Conservation (phyloP, 1,139 yeast genomes). For the Taiozyma sp. region DNA sequence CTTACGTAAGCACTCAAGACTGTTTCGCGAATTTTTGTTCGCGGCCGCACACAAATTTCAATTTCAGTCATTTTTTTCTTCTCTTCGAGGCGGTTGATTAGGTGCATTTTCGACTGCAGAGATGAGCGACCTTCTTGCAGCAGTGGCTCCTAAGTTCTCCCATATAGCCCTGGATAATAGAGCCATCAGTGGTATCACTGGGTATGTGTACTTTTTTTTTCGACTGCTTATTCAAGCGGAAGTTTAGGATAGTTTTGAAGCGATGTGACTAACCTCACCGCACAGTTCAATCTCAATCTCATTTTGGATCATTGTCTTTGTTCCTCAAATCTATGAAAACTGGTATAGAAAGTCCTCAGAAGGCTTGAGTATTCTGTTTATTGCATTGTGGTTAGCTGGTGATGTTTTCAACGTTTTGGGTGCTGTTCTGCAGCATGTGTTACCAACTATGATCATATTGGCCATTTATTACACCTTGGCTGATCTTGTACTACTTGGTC, state of each 20-base stretch:
- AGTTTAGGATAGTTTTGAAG: not conserved
- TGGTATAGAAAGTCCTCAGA: constrained; percentile 80
- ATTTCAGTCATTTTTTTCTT: not conserved
- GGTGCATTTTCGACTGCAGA: not conserved
- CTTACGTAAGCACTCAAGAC: not conserved
- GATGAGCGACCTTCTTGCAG: not conserved
- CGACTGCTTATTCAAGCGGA: not conserved
- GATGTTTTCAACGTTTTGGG: constrained; percentile 91
- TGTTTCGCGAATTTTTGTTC: not conserved
- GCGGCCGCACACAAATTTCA: not conserved
- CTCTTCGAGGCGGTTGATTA: not conserved
- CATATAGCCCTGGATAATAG: constrained; percentile 20
- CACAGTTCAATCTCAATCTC: constrained; percentile 70
- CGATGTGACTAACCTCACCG: not conserved
- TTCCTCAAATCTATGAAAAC: constrained; percentile 94
- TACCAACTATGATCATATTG: constrained; percentile 88
- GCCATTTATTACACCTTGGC: constrained; percentile 92
- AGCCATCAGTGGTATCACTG: constrained; percentile 75
- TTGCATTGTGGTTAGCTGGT: constrained; percentile 83
- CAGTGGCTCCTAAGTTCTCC: not conserved
- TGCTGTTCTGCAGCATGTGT: constrained; percentile 78
- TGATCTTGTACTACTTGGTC: constrained; percentile 76
- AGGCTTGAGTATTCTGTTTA: constrained; percentile 79
- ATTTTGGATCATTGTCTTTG: constrained; percentile 97
- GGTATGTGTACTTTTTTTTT: constrained; percentile 29